Conservation (phyloP, 371 early-diverging fungal species). For the Rhizopus sp. region DNA sequence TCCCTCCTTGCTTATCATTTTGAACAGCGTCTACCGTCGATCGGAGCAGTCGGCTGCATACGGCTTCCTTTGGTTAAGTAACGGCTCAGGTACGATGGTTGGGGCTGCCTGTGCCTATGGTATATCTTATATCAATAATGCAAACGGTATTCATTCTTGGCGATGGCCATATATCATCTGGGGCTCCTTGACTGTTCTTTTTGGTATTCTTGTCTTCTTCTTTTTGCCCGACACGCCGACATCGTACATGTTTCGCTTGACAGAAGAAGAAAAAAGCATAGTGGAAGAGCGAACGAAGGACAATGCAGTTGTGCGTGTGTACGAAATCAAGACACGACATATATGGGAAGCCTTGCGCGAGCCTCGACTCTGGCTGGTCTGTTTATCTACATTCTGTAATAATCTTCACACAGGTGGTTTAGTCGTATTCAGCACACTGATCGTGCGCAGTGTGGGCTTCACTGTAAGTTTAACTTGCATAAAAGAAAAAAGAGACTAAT, state of each 20-base stretch:
- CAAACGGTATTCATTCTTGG: slow-evolving; percentile 21
- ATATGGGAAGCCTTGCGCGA: slow-evolving; percentile 27
- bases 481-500: background rate
- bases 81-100: slow-evolving; percentile 27
- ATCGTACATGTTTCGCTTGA: slow-evolving; percentile 18
- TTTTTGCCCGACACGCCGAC: slow-evolving; percentile 26
- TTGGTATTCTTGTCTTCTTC: slow-evolving; percentile 28
- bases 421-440: slow-evolving; percentile 31
- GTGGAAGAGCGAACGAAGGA: slow-evolving; percentile 24
- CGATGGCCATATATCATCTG: slow-evolving; percentile 32
- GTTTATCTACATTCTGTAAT: slow-evolving; percentile 20
- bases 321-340: slow-evolving; percentile 25
- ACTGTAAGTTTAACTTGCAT: slow-evolving; percentile 19
- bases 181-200: slow-evolving; percentile 21
- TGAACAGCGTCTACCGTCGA: slow-evolving; percentile 31
- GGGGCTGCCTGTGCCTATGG: slow-evolving; percentile 22
- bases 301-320: slow-evolving; percentile 25
- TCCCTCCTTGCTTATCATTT: slow-evolving; percentile 29
- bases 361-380: slow-evolving; percentile 25
- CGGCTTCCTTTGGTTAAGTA: slow-evolving; percentile 44
- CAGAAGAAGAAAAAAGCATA: slow-evolving; percentile 30
- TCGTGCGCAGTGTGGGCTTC: slow-evolving; percentile 35
- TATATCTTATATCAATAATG: slow-evolving; percentile 25
- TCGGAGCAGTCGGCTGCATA: slow-evolving; percentile 30
- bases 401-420: slow-evolving; percentile 38